Conservation (phyloP, 345 rosid genomes). For the Cardamine occulta region DNA sequence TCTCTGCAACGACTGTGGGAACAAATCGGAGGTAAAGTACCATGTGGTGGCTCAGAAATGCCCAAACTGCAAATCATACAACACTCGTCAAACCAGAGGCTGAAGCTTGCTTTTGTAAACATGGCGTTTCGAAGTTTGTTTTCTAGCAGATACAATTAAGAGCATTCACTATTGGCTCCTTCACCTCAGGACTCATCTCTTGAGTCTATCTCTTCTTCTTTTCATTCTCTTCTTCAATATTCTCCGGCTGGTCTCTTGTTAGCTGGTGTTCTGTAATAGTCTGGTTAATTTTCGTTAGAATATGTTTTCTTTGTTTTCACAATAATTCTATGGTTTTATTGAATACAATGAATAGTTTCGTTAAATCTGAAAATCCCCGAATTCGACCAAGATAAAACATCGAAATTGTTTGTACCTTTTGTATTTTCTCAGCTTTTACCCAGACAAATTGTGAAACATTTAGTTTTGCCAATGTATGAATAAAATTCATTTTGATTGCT, state of each 20-base stretch:
- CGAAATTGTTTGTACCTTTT: neutral
- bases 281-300: neutral
- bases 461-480: neutral
- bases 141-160: neutral
- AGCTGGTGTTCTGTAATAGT: slow-evolving; percentile 9
- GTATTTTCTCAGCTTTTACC: neutral
- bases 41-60: slow-evolving; percentile 89
- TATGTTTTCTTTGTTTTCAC: slow-evolving; percentile 5
- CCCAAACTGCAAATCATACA: slow-evolving; percentile 77
- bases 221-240: slow-evolving; percentile 5
- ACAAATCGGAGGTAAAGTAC: slow-evolving; percentile 57
- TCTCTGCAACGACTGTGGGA: slow-evolving; percentile 87
- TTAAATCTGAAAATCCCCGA: neutral
- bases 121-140: neutral
- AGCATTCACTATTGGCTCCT: slow-evolving; percentile 16
- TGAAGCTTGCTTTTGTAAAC: slow-evolving; percentile 22
- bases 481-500: neutral
- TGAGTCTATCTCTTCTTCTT: neutral
- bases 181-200: slow-evolving; percentile 7
- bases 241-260: neutral
- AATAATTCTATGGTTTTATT: neutral
- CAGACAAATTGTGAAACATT: neutral
- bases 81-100: slow-evolving; percentile 72
- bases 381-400: neutral
- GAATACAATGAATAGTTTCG: neutral